Percentiles rank a stretch among this genome's conserved stretches.
Evolutionary conservation across 179 eudicot species (phyloP).

Genomic region (Silene noctiflora): DNA sequence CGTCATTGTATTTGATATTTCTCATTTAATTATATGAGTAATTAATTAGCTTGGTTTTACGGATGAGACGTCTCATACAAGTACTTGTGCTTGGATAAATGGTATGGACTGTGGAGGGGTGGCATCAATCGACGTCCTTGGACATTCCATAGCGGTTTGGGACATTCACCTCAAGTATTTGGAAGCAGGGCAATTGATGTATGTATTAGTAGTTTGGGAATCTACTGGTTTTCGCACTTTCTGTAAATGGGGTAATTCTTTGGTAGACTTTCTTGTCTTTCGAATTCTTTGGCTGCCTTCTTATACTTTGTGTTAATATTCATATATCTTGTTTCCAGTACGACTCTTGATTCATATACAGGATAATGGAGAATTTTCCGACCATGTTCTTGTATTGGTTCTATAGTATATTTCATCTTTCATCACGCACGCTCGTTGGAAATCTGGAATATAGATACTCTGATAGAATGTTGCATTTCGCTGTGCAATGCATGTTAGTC

Average conservation of each 20-base stretch:
- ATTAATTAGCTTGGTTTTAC: too few relatives aligned
- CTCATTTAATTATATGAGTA: too few relatives aligned
- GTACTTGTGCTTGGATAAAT: neutral
- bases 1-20: neutral
- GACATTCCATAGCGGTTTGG: conserved; percentile 10
- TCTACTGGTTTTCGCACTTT: conserved; percentile 23
- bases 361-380: neutral
- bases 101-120: neutral
- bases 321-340: neutral
- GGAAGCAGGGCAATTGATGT: conserved; percentile 11
- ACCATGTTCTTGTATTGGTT: neutral
- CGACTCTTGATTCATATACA: neutral
- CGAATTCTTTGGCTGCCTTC: conserved; percentile 8
- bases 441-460: too few relatives aligned
- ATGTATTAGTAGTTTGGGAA: conserved; percentile 20
- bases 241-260: conserved; percentile 53
- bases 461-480: too few relatives aligned
- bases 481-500: too few relatives aligned
- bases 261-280: conserved; percentile 27
- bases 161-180: conserved; percentile 13
- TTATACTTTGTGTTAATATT: conserved; percentile 6
- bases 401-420: conserved; percentile 2
- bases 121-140: neutral
- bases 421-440: too few relatives aligned
- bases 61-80: neutral